phyloP scores from a whole-genome alignment of 1,284 basidiomycete species.

The Ganoderma sinense region DNA sequence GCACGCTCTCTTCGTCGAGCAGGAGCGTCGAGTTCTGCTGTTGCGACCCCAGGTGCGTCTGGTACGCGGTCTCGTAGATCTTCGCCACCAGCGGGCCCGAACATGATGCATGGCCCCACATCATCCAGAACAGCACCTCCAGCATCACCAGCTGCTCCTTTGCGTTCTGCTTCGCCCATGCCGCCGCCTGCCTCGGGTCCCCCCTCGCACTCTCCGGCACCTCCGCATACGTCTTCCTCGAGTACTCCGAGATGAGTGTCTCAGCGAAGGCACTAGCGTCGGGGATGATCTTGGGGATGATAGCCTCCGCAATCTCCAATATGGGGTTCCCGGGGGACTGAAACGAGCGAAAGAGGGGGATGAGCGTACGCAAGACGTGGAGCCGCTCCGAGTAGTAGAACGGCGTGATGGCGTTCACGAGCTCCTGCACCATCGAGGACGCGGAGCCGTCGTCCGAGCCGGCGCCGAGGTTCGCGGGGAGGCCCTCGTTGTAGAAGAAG shows the following conservation, averaged over 20 bases:
- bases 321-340: conserved; percentile 62
- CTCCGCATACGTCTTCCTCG: conserved; percentile 57
- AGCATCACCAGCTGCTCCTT: conserved; percentile 83
- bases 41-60: conserved; percentile 68
- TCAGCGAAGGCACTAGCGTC: conserved; percentile 65
- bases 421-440: conserved; percentile 57
- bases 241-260: conserved; percentile 64
- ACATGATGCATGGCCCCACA: conserved; percentile 81
- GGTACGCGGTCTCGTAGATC: conserved; percentile 72
- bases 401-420: conserved; percentile 75
- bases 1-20: conserved; percentile 75
- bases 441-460: conserved; percentile 49
- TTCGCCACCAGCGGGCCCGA: conserved; percentile 65
- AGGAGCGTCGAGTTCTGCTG: conserved; percentile 76
- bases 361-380: conserved; percentile 66
- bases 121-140: conserved; percentile 86
- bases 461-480: conserved; percentile 55
- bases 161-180: conserved; percentile 83
- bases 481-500: conserved; percentile 82
- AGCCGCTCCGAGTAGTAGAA: conserved; percentile 86
- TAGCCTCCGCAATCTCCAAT: conserved; percentile 58
- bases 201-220: conserved; percentile 59
- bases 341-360: conserved; percentile 69
- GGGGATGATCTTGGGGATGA: conserved; percentile 68
- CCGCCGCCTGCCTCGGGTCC: conserved; percentile 67